Percentiles rank a stretch among this genome's conserved stretches.
phyloP scores from a whole-genome alignment of 148 eudicot species.

The Vaccinium macrocarpon region DNA sequence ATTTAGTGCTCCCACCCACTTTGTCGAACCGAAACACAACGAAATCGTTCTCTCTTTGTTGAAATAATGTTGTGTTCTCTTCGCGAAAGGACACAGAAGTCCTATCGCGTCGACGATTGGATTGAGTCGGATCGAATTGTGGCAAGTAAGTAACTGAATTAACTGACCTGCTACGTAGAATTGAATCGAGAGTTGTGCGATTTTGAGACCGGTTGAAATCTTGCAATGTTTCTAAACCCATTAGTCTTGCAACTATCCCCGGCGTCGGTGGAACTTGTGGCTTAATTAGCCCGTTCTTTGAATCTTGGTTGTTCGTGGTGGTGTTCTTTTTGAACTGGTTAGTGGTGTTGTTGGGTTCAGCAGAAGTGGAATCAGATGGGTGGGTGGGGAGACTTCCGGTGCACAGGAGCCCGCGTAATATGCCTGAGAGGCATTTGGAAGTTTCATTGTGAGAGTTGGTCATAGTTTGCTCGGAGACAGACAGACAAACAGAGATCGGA shows the following conservation, averaged over 20 bases:
- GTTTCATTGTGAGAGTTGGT: constrained; percentile 9
- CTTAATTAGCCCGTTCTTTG: background rate
- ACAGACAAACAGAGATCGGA: background rate
- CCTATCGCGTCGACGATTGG: constrained; percentile 35
- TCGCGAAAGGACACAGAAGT: constrained; percentile 51
- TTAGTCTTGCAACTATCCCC: constrained; percentile 57
- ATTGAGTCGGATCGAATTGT: constrained; percentile 26
- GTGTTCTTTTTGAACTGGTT: no score
- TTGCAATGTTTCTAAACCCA: constrained; percentile 69
- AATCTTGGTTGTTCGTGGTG: background rate
- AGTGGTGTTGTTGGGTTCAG: background rate
- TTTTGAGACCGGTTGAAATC: background rate
- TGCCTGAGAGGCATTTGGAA: constrained; percentile 36
- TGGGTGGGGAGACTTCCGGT: constrained; percentile 39
- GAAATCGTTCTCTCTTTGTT: constrained; percentile 12
- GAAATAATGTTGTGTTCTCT: constrained; percentile 7
- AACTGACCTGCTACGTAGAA: constrained; percentile 55
- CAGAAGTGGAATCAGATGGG: constrained; percentile 22
- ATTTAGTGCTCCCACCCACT: background rate
- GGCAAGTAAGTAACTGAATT: constrained; percentile 37
- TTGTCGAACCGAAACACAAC: constrained; percentile 16
- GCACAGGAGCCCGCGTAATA: constrained; percentile 38
- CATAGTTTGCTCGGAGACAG: constrained; percentile 17
- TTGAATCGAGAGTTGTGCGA: constrained; percentile 21
- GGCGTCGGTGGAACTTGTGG: constrained; percentile 24